Evolutionary conservation across 495 filamentous ascomycete genomes (phyloP).

Genomic region (Penicillium arizonense): DNA sequence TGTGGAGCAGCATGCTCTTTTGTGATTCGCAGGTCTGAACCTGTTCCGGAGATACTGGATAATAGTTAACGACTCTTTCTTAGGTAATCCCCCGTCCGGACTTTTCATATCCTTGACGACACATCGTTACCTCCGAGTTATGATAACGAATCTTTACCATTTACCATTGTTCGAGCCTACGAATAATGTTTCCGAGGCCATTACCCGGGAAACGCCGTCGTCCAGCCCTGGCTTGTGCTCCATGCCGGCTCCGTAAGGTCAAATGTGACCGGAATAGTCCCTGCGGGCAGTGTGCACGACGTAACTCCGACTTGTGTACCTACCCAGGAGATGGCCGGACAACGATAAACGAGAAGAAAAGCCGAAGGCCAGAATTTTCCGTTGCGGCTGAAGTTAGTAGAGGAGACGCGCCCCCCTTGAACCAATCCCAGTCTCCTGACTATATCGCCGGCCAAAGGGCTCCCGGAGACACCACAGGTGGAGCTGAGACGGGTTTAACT

Average conservation of each 20-base stretch:
- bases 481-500: neutral
- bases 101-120: neutral
- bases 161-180: neutral
- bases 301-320: conserved; percentile 30
- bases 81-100: neutral
- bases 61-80: neutral
- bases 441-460: neutral
- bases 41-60: neutral
- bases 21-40: neutral
- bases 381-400: conserved; percentile 1
- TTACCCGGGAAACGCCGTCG: conserved; percentile 28
- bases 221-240: conserved; percentile 44
- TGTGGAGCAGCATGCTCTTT: neutral
- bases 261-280: conserved; percentile 42
- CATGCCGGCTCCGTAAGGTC: conserved; percentile 50
- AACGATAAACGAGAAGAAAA: neutral
- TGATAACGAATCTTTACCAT: neutral
- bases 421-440: neutral
- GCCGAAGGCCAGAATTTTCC: conserved; percentile 38
- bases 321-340: conserved; percentile 34
- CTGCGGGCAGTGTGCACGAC: conserved; percentile 14
- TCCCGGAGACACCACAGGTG: neutral
- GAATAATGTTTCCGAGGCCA: neutral
- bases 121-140: neutral
- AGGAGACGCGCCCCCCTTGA: conserved; percentile 1